A percentile compares a stretch with the other conserved stretches of the same genome.
phyloP scores from a whole-genome alignment of 768 basidiomycete genomes.

The Auriscalpium microsporum region DNA sequence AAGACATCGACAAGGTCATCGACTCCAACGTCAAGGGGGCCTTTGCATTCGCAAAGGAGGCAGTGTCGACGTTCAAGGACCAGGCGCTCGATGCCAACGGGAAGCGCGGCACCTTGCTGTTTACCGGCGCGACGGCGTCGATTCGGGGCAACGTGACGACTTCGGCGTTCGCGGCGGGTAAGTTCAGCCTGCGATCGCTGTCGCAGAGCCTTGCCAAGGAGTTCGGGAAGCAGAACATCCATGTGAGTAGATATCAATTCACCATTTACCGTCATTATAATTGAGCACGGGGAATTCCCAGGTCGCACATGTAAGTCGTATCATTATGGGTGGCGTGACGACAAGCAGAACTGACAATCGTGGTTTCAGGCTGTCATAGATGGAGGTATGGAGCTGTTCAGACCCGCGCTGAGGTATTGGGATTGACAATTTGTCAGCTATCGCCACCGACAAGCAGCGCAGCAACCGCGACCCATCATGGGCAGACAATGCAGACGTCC shows the following conservation, averaged over 20 bases:
- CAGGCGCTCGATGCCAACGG: conserved; percentile 24
- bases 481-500: conserved; percentile 36
- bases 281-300: not conserved
- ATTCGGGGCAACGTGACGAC: conserved; percentile 31
- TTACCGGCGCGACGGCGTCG: conserved; percentile 38
- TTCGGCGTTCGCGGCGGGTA: conserved; percentile 33
- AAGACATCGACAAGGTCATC: conserved; percentile 22
- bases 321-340: not conserved
- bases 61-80: conserved; percentile 26
- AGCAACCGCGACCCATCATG: conserved; percentile 22
- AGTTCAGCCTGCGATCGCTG: conserved; percentile 33
- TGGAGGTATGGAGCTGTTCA: conserved; percentile 32
- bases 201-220: conserved; percentile 36
- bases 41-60: conserved; percentile 31
- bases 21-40: conserved; percentile 29
- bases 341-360: not conserved
- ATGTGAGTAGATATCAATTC: conserved; percentile 20
- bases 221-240: conserved; percentile 37
- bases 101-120: conserved; percentile 33
- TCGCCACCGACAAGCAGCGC: conserved; percentile 15
- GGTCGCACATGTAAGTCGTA: not conserved
- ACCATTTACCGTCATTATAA: not conserved
- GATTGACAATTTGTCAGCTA: conserved; percentile 15
- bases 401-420: too few relatives aligned
- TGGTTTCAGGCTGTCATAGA: conserved; percentile 54